phyloP scores from a whole-genome alignment of 352 stramenopile genomes.

The Peronospora farinosa region DNA sequence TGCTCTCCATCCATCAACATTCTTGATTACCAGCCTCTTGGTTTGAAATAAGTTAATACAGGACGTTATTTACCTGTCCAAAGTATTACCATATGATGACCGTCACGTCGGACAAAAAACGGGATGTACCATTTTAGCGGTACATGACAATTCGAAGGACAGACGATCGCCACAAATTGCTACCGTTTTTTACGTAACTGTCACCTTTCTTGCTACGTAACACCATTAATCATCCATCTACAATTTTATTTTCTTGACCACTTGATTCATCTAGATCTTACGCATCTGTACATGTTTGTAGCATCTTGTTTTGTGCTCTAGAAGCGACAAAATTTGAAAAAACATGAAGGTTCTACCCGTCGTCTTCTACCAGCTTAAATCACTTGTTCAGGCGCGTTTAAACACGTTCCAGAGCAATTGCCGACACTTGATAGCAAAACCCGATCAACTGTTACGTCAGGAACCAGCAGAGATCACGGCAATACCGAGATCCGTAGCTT shows the following conservation, averaged over 20 bases:
- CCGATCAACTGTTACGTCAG: conserved; percentile 9
- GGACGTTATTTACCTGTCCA: background rate
- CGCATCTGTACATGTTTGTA: conserved; percentile 13
- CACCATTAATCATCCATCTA: too few species aligned
- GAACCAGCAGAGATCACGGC: conserved; percentile 17
- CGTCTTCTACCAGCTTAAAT: conserved; percentile 6
- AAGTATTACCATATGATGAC: too few species aligned
- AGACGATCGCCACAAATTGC: too few species aligned
- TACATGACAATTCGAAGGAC: background rate
- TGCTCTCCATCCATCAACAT: conserved; percentile 6
- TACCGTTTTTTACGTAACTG: too few species aligned
- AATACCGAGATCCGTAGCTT: conserved; percentile 20
- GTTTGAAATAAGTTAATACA: too few species aligned
- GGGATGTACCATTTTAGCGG: background rate
- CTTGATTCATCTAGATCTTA: background rate
- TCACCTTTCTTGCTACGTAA: too few species aligned
- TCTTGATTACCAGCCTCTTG: conserved; percentile 2
- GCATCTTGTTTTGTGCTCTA: conserved; percentile 2
- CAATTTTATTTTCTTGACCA: too few species aligned
- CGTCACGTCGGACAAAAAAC: too few species aligned
- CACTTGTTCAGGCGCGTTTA: conserved; percentile 2
- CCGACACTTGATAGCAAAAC: conserved; percentile 7
- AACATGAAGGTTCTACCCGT: conserved; percentile 16
- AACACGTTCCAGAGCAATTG: conserved; percentile 4
- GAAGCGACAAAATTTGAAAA: background rate